These are phyloP conservation scores for Gastrodia elata DNA, from an alignment of 106 monocot species.

Conservation along the genomic window DNA sequence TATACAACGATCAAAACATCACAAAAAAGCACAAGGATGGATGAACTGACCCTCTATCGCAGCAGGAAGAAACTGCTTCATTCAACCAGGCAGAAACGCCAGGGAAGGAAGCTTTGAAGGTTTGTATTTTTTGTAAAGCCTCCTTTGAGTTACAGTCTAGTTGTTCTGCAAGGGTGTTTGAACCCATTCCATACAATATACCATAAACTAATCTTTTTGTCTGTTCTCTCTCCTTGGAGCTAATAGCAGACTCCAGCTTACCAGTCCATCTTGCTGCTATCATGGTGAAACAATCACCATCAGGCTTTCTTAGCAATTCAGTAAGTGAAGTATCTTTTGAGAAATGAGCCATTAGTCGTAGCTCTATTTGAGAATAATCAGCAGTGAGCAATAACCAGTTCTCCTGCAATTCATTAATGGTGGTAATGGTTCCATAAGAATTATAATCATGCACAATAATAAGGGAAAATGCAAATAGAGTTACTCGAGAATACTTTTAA, in stretches of 20 bases:
- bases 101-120: constrained; percentile 76
- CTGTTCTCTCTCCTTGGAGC: constrained; percentile 63
- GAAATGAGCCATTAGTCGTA: constrained; percentile 95
- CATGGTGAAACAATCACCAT: constrained; percentile 93
- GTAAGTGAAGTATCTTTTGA: constrained; percentile 62
- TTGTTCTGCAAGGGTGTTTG: constrained; percentile 79
- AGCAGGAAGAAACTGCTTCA: constrained; percentile 70
- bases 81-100: constrained; percentile 76
- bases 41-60: constrained; percentile 55
- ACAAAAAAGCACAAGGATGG: neutral
- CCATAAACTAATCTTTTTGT: constrained; percentile 92
- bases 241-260: constrained; percentile 48
- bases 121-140: constrained; percentile 67
- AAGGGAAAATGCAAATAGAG: neutral
- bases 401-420: constrained; percentile 37
- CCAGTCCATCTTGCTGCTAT: constrained; percentile 82
- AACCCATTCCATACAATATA: constrained; percentile 96
- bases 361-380: constrained; percentile 96
- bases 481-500: too few relatives aligned
- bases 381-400: constrained; percentile 88
- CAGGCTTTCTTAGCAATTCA: constrained; percentile 77
- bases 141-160: constrained; percentile 69
- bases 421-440: constrained; percentile 4
- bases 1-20: neutral
- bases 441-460: neutral